These are phyloP conservation scores for Earliella scabrosa DNA, from an alignment of 1,284 basidiomycete genomes.

Conservation along the genomic window DNA sequence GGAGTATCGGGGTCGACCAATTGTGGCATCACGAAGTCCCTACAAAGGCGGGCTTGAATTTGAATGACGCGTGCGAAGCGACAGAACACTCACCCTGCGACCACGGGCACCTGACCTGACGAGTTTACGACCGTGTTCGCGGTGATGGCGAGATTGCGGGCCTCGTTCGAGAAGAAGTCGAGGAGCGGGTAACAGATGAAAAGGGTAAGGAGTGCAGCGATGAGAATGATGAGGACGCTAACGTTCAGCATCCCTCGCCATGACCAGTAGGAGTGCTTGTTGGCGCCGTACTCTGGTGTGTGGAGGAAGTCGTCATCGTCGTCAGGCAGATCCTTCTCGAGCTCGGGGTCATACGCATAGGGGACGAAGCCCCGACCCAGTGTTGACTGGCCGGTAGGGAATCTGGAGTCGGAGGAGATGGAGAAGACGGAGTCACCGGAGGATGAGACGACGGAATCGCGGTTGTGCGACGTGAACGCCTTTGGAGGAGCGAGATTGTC, in stretches of 20 bases:
- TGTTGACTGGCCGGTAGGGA: conserved; percentile 50
- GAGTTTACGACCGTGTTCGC: conserved; percentile 70
- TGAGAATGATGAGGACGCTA: conserved; percentile 49
- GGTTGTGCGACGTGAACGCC: conserved; percentile 27
- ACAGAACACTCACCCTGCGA: conserved; percentile 19
- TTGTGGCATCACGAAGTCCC: conserved; percentile 54
- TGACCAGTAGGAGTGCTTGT: conserved; percentile 36
- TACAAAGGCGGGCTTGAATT: conserved; percentile 5
- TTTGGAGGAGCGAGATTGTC: conserved; percentile 37
- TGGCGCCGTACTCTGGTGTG: conserved; percentile 45
- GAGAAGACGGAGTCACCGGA: conserved; percentile 58
- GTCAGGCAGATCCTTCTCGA: conserved; percentile 65
- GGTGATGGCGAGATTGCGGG: conserved; percentile 56
- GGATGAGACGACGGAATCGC: conserved; percentile 46
- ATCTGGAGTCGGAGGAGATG: conserved; percentile 63
- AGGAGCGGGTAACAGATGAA: conserved; percentile 85
- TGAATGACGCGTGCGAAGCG: neutral
- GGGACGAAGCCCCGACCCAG: conserved; percentile 56
- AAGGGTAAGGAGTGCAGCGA: conserved; percentile 52
- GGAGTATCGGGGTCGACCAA: conserved; percentile 77
- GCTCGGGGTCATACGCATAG: conserved; percentile 67
- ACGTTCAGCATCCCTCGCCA: conserved; percentile 53
- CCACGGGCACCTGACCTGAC: conserved; percentile 55
- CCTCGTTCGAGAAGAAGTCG: conserved; percentile 50
- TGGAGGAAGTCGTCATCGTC: conserved; percentile 67